Percentiles rank a stretch among this genome's conserved stretches.
Conservation (phyloP, 1,139 yeast genomes). For the Eremothecium sinecaudum region DNA sequence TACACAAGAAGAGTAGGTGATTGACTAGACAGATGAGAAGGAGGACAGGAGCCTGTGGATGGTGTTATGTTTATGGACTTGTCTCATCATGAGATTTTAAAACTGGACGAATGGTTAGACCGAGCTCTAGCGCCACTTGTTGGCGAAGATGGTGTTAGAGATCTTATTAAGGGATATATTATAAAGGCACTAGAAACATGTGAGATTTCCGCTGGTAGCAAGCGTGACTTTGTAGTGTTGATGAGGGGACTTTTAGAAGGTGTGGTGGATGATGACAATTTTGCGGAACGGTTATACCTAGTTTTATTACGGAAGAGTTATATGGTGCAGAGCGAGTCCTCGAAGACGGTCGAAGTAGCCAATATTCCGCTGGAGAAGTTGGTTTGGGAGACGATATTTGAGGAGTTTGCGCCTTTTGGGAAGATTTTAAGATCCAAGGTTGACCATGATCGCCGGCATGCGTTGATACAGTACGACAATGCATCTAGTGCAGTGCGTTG, state of each 20-base stretch:
- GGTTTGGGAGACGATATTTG: neutral
- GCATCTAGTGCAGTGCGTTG: neutral
- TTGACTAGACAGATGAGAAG: no score
- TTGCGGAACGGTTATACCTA: neutral
- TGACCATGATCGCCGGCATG: neutral
- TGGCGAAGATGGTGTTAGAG: neutral
- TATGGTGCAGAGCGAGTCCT: neutral
- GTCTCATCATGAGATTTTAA: no score
- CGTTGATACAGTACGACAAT: neutral
- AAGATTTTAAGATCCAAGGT: neutral
- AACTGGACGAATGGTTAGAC: neutral
- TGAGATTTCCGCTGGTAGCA: neutral
- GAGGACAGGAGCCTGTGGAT: no score
- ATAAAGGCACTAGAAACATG: neutral
- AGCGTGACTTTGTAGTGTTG: neutral
- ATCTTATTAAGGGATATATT: neutral
- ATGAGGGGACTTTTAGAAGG: neutral
- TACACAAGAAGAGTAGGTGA: no score
- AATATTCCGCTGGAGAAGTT: neutral
- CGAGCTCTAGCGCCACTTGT: neutral
- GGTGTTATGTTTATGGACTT: no score
- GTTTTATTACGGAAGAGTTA: neutral
- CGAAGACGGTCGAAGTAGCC: neutral
- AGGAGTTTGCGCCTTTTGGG: slow-evolving; percentile 2
- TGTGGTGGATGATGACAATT: neutral